phyloP scores from a whole-genome alignment of 2,329 filamentous ascomycete species.

The Didymella keratinophila region DNA sequence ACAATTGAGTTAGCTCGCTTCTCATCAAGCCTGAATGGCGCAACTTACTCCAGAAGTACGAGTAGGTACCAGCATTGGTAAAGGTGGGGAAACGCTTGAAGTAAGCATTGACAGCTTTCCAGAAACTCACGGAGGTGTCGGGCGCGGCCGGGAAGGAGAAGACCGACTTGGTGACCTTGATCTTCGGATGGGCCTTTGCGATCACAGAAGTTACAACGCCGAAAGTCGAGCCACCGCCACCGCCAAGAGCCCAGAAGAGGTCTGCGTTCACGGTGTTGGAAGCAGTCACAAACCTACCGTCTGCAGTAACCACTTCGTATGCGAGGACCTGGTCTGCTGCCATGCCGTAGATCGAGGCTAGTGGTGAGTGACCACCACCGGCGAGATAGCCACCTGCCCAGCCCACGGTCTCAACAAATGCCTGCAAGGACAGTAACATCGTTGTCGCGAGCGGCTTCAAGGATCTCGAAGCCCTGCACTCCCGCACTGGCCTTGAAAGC shows the following conservation, averaged over 20 bases:
- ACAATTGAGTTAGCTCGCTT: not conserved
- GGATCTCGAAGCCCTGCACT: conserved; percentile 42
- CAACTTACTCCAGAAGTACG: not conserved
- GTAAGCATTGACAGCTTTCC: not conserved
- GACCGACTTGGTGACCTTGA: not conserved
- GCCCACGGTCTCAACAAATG: conserved; percentile 44
- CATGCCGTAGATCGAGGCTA: conserved; percentile 38
- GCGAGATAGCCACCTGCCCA: conserved; percentile 55
- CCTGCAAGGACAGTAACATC: not conserved
- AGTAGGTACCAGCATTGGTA: not conserved
- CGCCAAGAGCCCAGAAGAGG: conserved; percentile 50
- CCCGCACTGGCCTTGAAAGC: conserved; percentile 46
- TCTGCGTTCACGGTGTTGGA: conserved; percentile 47
- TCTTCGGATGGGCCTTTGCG: conserved; percentile 34
- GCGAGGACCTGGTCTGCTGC: conserved; percentile 31
- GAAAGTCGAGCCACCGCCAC: conserved; percentile 44
- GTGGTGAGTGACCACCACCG: conserved; percentile 29
- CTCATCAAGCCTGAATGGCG: not conserved
- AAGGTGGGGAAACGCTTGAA: not conserved
- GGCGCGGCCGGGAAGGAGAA: not conserved
- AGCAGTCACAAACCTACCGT: conserved; percentile 42
- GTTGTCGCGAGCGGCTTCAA: not conserved
- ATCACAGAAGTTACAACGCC: conserved; percentile 44
- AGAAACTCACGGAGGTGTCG: not conserved
- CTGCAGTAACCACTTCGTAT: conserved; percentile 50